A percentile compares a stretch with the other conserved stretches of the same genome.
phyloP scores from a whole-genome alignment of 345 rosid genomes.

The Murraya koenigii region DNA sequence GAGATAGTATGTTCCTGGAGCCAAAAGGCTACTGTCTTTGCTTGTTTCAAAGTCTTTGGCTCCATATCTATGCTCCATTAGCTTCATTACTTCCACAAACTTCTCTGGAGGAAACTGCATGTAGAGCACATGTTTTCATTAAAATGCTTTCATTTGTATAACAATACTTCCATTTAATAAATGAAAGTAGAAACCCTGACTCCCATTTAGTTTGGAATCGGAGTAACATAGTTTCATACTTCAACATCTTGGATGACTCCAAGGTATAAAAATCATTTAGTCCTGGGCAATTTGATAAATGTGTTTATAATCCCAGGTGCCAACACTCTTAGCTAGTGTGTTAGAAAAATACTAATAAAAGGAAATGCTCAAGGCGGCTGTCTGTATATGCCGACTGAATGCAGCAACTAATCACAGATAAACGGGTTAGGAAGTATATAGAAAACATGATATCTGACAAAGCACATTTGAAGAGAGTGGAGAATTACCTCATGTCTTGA shows the following conservation, averaged over 20 bases:
- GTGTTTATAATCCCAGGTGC: not conserved
- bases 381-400: not conserved
- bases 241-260: not conserved
- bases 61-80: constrained; percentile 99
- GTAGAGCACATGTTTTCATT: not conserved
- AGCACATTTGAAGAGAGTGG: not conserved
- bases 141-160: not conserved
- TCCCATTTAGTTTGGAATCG: not conserved
- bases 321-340: not conserved
- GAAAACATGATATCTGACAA: not conserved
- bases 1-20: constrained; percentile 89
- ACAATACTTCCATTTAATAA: not conserved
- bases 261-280: not conserved
- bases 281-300: not conserved
- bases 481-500: constrained; percentile 82
- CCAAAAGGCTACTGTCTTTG: constrained; percentile 79
- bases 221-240: not conserved
- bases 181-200: not conserved
- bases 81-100: constrained; percentile 79
- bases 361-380: not conserved
- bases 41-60: constrained; percentile 91
- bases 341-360: not conserved
- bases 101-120: constrained; percentile 78
- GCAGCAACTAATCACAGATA: not conserved
- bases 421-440: not conserved